Evolutionary conservation across 2,329 filamentous ascomycete genomes (phyloP).

Genomic region (Fusarium xylarioides): DNA sequence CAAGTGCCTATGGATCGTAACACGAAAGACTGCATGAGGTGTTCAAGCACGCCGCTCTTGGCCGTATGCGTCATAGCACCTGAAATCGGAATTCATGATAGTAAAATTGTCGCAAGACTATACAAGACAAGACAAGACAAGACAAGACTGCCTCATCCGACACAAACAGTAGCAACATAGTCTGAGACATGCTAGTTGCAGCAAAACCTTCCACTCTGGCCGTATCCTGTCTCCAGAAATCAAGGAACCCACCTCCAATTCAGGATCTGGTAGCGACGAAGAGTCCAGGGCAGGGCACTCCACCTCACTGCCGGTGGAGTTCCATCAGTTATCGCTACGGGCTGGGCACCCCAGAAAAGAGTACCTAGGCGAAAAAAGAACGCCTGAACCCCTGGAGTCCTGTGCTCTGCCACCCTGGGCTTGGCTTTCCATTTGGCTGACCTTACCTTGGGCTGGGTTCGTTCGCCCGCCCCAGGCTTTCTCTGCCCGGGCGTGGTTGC

Average conservation of each 20-base stretch:
- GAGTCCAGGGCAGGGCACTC: not conserved
- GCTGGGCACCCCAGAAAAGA: constrained; percentile 15
- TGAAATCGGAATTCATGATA: not conserved
- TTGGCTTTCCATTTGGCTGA: not conserved
- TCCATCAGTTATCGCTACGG: constrained; percentile 4
- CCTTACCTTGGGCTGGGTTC: constrained; percentile 4
- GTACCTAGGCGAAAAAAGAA: constrained; percentile 12
- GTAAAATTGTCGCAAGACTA: not conserved
- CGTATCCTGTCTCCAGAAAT: not conserved
- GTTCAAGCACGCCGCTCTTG: not conserved
- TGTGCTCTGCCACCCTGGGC: constrained; percentile 26
- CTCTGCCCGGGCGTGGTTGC: not conserved
- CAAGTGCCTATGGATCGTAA: not conserved
- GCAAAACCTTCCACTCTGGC: not conserved
- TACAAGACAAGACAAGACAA: constrained; percentile 9
- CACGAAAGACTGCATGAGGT: not conserved
- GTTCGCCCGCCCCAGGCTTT: constrained; percentile 3
- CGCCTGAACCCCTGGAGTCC: constrained; percentile 27
- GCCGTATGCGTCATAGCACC: not conserved
- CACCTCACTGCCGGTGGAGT: not conserved
- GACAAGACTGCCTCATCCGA: constrained; percentile 9
- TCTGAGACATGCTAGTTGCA: constrained; percentile 30
- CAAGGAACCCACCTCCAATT: constrained; percentile 16
- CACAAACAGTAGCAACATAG: constrained; percentile 7
- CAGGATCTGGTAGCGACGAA: constrained; percentile 16